These are phyloP conservation scores for Cairneyella variabilis DNA, from an alignment of 495 filamentous ascomycete genomes.

Conservation along the genomic window DNA sequence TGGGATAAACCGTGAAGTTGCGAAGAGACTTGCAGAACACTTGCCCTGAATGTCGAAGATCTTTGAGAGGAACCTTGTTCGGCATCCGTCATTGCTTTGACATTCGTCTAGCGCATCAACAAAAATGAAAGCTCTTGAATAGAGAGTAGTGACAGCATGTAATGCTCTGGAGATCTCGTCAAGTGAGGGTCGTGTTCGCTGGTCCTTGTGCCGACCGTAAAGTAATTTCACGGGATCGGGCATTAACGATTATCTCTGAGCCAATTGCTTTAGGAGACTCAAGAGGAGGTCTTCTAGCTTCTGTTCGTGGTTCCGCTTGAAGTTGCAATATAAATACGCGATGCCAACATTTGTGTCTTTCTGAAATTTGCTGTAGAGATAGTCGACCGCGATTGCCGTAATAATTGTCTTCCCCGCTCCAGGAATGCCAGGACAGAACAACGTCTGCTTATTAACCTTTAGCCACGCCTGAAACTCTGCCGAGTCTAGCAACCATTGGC, in stretches of 20 bases:
- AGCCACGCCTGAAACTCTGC: slow-evolving; percentile 35
- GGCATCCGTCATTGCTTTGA: no score
- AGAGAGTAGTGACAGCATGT: slow-evolving; percentile 19
- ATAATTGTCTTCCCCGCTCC: slow-evolving; percentile 32
- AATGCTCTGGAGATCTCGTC: slow-evolving; percentile 30
- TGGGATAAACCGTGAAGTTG: no score
- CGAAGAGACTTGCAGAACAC: no score
- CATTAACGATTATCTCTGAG: slow-evolving; percentile 21
- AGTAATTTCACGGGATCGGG: slow-evolving; percentile 22
- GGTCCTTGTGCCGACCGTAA: slow-evolving; percentile 18
- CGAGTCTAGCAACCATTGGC: no score
- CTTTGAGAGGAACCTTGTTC: no score
- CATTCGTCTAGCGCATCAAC: slow-evolving; percentile 44
- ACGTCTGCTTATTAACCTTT: slow-evolving; percentile 21
- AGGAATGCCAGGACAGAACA: no score
- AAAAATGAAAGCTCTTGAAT: slow-evolving; percentile 33
- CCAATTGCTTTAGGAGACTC: slow-evolving; percentile 36
- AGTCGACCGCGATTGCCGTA: slow-evolving; percentile 28
- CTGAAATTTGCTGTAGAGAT: slow-evolving; percentile 24
- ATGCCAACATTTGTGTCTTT: slow-evolving; percentile 28
- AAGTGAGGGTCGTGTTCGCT: slow-evolving; percentile 25
- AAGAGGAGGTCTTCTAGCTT: slow-evolving; percentile 26
- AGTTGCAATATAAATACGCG: slow-evolving; percentile 41
- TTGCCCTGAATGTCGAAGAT: no score
- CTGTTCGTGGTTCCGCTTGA: slow-evolving; percentile 30